Conservation (phyloP, 805 yeast genomes). For the Pichia nanzhaoensis region DNA sequence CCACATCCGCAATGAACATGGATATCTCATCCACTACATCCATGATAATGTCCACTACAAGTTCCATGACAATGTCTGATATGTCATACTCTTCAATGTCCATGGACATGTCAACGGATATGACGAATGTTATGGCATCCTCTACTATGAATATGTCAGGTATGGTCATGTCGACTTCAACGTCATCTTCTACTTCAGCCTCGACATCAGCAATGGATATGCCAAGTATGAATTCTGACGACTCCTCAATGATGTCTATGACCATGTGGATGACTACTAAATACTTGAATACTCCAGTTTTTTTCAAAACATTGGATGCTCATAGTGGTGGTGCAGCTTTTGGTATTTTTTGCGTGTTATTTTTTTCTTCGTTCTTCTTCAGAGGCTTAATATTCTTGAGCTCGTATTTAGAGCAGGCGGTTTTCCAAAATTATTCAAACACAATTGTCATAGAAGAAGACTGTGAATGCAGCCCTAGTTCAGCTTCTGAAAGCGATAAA, state of each 20-base stretch:
- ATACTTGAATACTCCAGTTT: slow-evolving; percentile 52
- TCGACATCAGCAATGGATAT: slow-evolving; percentile 2
- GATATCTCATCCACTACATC: background rate
- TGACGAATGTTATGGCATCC: slow-evolving; percentile 15
- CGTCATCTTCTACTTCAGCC: slow-evolving; percentile 11
- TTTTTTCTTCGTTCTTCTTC: slow-evolving; percentile 51
- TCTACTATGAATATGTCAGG: slow-evolving; percentile 12
- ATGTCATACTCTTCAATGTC: too few species aligned
- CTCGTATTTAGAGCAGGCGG: slow-evolving; percentile 60
- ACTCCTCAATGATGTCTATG: slow-evolving; percentile 45
- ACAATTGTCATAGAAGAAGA: slow-evolving; percentile 27
- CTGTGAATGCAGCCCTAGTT: slow-evolving; percentile 33
- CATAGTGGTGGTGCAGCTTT: slow-evolving; percentile 53
- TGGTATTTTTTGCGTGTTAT: slow-evolving; percentile 61
- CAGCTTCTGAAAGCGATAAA: slow-evolving; percentile 10
- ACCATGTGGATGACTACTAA: slow-evolving; percentile 48
- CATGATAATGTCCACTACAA: background rate
- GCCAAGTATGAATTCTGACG: background rate
- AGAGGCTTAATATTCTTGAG: slow-evolving; percentile 54
- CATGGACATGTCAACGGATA: slow-evolving; percentile 14
- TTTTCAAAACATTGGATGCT: slow-evolving; percentile 52
- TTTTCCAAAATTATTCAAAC: slow-evolving; percentile 42
- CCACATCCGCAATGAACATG: background rate
- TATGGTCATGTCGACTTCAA: slow-evolving; percentile 18
- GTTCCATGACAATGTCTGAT: background rate